Conservation (phyloP, 192 early-diverging fungal species). For the Mortierella claussenii region DNA sequence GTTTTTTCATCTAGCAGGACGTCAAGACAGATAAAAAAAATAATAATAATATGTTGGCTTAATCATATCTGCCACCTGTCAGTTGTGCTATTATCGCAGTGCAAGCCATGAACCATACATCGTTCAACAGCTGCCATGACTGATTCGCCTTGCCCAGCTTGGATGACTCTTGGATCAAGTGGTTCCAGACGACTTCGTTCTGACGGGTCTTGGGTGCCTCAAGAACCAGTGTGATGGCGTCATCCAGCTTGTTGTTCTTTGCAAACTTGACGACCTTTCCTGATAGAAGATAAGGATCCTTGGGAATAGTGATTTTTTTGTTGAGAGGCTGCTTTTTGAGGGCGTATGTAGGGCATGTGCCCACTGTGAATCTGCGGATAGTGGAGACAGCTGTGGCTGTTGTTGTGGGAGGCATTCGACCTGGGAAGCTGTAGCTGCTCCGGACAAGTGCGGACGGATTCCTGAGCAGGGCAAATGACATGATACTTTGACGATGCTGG, state of each 20-base stretch:
- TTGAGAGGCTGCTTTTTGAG: constrained; percentile 22
- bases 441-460: too few species aligned
- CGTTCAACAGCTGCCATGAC: constrained; percentile 36
- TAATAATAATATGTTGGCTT: too few species aligned
- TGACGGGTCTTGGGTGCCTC: constrained; percentile 39
- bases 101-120: too few species aligned
- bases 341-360: too few species aligned
- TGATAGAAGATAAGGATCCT: constrained; percentile 49
- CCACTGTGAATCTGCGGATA: too few species aligned
- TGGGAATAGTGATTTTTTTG: constrained; percentile 47
- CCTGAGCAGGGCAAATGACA: too few species aligned
- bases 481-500: too few species aligned
- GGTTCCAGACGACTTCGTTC: constrained; percentile 55
- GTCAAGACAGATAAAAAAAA: background rate
- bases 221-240: constrained; percentile 42
- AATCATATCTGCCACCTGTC: too few species aligned
- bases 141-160: constrained; percentile 38
- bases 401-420: too few species aligned
- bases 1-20: constrained; percentile 38
- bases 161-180: constrained; percentile 49
- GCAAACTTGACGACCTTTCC: constrained; percentile 46
- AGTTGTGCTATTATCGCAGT: too few species aligned
- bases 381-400: too few species aligned
- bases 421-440: too few species aligned
- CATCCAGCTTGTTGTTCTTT: constrained; percentile 37